A percentile compares a stretch with the other conserved stretches of the same genome.
These are phyloP conservation scores for Komagataella pastoris DNA, from an alignment of 805 yeast species.

Conservation along the genomic window DNA sequence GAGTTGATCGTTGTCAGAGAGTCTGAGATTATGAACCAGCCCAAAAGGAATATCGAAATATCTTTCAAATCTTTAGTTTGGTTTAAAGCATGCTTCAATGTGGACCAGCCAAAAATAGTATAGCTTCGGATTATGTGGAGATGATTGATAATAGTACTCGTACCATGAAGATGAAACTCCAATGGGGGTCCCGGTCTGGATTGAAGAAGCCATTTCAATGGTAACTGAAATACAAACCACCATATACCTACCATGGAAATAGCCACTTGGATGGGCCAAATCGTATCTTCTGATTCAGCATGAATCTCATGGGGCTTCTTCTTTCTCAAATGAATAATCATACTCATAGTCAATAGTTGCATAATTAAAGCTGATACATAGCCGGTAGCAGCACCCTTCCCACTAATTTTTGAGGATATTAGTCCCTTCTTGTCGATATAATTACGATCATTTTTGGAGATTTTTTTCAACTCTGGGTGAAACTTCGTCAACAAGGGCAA, in stretches of 20 bases:
- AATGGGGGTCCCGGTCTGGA: conserved; percentile 24
- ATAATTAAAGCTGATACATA: conserved; percentile 57
- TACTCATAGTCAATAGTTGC: conserved; percentile 42
- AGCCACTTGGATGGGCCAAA: conserved; percentile 40
- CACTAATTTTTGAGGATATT: conserved; percentile 40
- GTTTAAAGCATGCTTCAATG: conserved; percentile 38
- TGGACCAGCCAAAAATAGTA: conserved; percentile 47
- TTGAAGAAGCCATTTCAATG: conserved; percentile 34
- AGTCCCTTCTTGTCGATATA: conserved; percentile 15
- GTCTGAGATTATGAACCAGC: conserved; percentile 71
- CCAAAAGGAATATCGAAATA: conserved; percentile 49
- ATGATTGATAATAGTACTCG: conserved; percentile 4
- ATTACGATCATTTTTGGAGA: background rate
- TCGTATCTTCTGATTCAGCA: conserved; percentile 6
- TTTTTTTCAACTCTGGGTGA: conserved; percentile 11
- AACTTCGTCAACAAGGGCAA: conserved; percentile 47
- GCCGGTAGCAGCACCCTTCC: conserved; percentile 60
- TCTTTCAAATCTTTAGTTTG: conserved; percentile 51
- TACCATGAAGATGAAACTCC: conserved; percentile 10
- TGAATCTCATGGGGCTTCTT: conserved; percentile 1
- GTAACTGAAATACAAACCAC: conserved; percentile 67
- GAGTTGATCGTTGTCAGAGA: conserved; percentile 69
- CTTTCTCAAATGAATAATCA: conserved; percentile 15
- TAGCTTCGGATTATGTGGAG: conserved; percentile 16
- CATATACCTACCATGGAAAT: conserved; percentile 55